Conservation (phyloP, 352 stramenopile genomes). For the Globisporangium irregulare region DNA sequence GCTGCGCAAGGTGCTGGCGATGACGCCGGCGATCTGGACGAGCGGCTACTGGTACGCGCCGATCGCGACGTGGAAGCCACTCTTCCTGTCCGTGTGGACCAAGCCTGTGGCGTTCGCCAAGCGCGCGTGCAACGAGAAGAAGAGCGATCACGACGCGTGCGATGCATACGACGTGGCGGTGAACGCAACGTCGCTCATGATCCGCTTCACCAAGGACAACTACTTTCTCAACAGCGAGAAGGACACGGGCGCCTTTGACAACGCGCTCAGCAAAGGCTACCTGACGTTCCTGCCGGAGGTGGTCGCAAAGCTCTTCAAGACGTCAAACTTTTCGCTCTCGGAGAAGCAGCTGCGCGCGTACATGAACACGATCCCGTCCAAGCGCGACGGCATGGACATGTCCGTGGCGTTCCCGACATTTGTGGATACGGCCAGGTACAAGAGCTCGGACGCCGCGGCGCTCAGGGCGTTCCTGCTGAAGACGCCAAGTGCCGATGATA, state of each 20-base stretch:
- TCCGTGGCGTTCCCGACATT: constrained; percentile 42
- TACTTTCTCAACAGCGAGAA: constrained; percentile 38
- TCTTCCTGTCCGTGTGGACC: constrained; percentile 32
- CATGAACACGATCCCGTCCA: constrained; percentile 57
- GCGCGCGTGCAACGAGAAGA: background rate
- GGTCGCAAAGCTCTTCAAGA: constrained; percentile 30
- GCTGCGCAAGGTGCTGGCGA: constrained; percentile 27
- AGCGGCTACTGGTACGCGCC: constrained; percentile 54
- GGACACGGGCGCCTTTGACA: constrained; percentile 20
- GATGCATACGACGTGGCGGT: constrained; percentile 34
- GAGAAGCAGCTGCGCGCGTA: constrained; percentile 41
- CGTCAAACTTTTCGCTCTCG: constrained; percentile 24
- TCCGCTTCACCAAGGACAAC: constrained; percentile 71
- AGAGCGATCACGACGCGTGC: constrained; percentile 19
- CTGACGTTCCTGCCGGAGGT: constrained; percentile 39
- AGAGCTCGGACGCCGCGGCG: constrained; percentile 29
- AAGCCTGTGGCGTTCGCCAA: constrained; percentile 27
- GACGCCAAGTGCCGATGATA: background rate
- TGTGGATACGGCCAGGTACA: constrained; percentile 52
- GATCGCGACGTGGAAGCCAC: constrained; percentile 30
- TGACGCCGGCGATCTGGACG: constrained; percentile 47
- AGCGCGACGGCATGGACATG: constrained; percentile 56
- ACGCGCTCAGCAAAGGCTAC: constrained; percentile 27
- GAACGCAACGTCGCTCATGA: constrained; percentile 48
- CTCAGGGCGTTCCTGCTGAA: constrained; percentile 25